Evolutionary conservation across 2,329 filamentous ascomycete species (phyloP).

Genomic region (Aspergillus fischeri): DNA sequence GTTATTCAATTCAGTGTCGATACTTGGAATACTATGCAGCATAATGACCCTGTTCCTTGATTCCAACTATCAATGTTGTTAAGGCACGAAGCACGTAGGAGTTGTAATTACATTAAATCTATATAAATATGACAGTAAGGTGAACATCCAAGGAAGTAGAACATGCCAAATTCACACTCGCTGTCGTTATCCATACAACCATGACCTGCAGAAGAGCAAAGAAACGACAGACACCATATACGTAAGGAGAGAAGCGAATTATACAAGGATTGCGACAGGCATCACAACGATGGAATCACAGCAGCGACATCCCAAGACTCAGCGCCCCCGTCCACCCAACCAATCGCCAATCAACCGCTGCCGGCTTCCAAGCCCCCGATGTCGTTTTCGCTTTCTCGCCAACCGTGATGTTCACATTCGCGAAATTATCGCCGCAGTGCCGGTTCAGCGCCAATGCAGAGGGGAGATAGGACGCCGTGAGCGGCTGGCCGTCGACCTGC

Average conservation of each 20-base stretch:
- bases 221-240: neutral
- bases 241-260: conserved; percentile 1
- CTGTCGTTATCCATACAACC: conserved; percentile 25
- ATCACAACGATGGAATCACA: neutral
- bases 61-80: neutral
- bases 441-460: conserved; percentile 73
- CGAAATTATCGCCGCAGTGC: conserved; percentile 54
- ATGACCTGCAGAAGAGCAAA: conserved; percentile 11
- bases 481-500: conserved; percentile 59
- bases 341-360: neutral
- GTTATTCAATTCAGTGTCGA: neutral
- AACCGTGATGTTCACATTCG: conserved; percentile 44
- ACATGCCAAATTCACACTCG: conserved; percentile 15
- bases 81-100: neutral
- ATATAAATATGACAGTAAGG: conserved; percentile 3
- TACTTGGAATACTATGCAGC: neutral
- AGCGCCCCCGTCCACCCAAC: conserved; percentile 7
- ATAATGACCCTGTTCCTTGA: neutral
- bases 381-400: conserved; percentile 11
- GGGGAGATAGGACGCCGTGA: conserved; percentile 64
- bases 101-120: neutral
- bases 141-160: neutral
- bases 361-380: neutral
- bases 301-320: conserved; percentile 2
- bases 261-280: neutral